Evolutionary conservation across 192 early-diverging fungal genomes (phyloP).

Genomic region (Coemansia sp.): DNA sequence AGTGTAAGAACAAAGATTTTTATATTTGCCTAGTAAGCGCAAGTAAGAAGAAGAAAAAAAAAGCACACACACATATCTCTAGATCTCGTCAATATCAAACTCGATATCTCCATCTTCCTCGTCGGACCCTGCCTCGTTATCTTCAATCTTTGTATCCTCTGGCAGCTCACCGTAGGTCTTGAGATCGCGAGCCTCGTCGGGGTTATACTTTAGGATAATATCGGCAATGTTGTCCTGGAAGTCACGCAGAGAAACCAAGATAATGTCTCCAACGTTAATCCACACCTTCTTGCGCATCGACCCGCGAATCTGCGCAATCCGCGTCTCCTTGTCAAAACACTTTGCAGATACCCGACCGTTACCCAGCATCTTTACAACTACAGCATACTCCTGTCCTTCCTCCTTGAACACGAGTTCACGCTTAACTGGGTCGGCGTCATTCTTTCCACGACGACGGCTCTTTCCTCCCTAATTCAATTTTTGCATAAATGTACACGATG

Average conservation of each 20-base stretch:
- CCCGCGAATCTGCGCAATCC: slow-evolving; percentile 95
- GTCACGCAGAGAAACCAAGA: slow-evolving; percentile 88
- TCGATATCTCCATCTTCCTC: slow-evolving; percentile 89
- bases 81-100: slow-evolving; percentile 90
- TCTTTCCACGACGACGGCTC: slow-evolving; percentile 93
- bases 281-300: slow-evolving; percentile 98
- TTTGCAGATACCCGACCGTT: slow-evolving; percentile 92
- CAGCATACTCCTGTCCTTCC: slow-evolving; percentile 97
- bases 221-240: slow-evolving; percentile 94
- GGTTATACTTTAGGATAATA: slow-evolving; percentile 94
- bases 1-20: background rate
- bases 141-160: slow-evolving; percentile 66
- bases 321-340: slow-evolving; percentile 88
- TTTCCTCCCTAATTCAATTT: slow-evolving; percentile 71
- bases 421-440: slow-evolving; percentile 89
- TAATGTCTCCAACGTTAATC: slow-evolving; percentile 91
- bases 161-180: slow-evolving; percentile 96
- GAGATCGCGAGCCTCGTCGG: slow-evolving; percentile 92
- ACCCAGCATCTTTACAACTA: slow-evolving; percentile 94
- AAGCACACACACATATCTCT: slow-evolving; percentile 8
- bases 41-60: background rate
- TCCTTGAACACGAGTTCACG: slow-evolving; percentile 97
- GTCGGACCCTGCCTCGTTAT: slow-evolving; percentile 19
- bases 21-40: slow-evolving; percentile 1
- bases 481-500: background rate